Conservation (phyloP, 371 early-diverging fungal genomes). For the Mortierella sp. region DNA sequence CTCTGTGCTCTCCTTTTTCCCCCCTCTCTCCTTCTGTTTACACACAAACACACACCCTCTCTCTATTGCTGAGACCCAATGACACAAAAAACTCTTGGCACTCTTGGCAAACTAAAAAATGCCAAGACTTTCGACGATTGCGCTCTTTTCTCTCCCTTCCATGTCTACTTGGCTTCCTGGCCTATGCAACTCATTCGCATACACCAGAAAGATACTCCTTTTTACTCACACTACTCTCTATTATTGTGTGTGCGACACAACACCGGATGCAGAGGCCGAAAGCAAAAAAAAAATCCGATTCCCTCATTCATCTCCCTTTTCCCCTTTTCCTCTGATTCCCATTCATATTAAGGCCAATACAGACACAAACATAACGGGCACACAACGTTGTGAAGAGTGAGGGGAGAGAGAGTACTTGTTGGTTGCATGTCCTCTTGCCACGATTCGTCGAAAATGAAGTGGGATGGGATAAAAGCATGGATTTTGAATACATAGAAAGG, state of each 20-base stretch:
- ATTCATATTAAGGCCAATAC: not conserved
- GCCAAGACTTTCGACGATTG: slow-evolving; percentile 50
- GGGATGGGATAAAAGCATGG: no score
- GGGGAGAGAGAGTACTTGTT: no score
- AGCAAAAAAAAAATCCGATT: not conserved
- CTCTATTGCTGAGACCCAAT: slow-evolving; percentile 13
- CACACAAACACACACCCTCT: not conserved
- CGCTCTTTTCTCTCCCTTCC: not conserved
- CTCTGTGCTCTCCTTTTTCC: not conserved
- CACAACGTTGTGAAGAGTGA: not conserved
- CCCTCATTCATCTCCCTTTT: not conserved
- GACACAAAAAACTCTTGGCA: slow-evolving; percentile 21
- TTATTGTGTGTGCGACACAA: not conserved
- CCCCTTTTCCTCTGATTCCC: no score
- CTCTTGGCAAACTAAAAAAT: slow-evolving; percentile 46
- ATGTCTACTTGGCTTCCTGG: slow-evolving; percentile 1
- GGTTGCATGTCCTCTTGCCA: no score
- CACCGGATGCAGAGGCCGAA: slow-evolving; percentile 8
- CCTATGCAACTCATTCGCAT: not conserved
- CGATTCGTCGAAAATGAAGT: no score
- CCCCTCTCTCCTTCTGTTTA: not conserved
- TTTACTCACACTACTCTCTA: not conserved
- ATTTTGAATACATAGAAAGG: no score
- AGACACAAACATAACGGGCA: not conserved
- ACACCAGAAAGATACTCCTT: not conserved